Conservation (phyloP, 192 early-diverging fungal genomes). For the Obelidium mucronatum region DNA sequence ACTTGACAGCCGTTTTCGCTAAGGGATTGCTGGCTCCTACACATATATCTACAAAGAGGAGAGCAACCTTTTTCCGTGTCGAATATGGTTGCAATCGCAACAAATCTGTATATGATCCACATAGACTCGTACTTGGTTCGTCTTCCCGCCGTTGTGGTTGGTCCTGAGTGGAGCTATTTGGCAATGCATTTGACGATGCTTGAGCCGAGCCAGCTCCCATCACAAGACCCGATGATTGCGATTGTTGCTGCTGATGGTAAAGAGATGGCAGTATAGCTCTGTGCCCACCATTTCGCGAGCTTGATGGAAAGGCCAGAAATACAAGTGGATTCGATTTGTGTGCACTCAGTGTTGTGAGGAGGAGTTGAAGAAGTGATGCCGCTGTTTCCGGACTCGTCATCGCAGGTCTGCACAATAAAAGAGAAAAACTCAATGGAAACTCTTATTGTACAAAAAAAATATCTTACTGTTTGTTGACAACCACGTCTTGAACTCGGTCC, state of each 20-base stretch:
- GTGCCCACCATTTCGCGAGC: not conserved
- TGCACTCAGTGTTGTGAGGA: slow-evolving; percentile 82
- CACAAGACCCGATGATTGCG: not conserved
- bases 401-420: slow-evolving; percentile 16
- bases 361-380: slow-evolving; percentile 79
- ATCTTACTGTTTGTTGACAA: slow-evolving; percentile 37
- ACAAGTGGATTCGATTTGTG: slow-evolving; percentile 62
- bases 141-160: not conserved
- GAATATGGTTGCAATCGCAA: slow-evolving; percentile 83
- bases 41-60: slow-evolving; percentile 64
- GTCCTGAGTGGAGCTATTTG: not conserved
- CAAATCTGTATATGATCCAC: slow-evolving; percentile 82
- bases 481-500: slow-evolving; percentile 64
- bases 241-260: too few species aligned
- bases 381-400: slow-evolving; percentile 54
- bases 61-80: slow-evolving; percentile 84
- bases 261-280: too few species aligned
- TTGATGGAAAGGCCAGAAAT: slow-evolving; percentile 63
- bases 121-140: slow-evolving; percentile 62
- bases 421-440: slow-evolving; percentile 24
- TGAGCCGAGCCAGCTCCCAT: not conserved
- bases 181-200: slow-evolving; percentile 45
- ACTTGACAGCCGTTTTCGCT: slow-evolving; percentile 29
- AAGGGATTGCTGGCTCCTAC: slow-evolving; percentile 1
- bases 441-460: not conserved